Base-by-base conservation (phyloP, 2,329 filamentous ascomycete genomes). In the Shiraia sp. region DNA sequence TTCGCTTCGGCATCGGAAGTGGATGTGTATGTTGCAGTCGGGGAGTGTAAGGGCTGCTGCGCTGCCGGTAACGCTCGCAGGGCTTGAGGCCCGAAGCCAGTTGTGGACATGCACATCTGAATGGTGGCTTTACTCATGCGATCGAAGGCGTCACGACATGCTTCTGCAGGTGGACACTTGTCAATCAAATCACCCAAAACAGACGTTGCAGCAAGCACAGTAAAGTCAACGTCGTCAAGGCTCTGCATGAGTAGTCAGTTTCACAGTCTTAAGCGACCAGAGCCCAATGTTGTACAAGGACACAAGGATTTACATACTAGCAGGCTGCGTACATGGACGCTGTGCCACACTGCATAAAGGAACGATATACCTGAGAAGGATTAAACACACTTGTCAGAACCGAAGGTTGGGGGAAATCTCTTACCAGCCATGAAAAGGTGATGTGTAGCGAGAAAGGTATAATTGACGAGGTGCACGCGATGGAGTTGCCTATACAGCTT, bases 211-310 rank as follows among this genome's bases (percentile, higher is more conserved):
- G 91, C 90, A 34, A 96, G 77, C 7, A 97, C 88, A 1, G 92
- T 97, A 59, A 96, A 96, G 66, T 97, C 92, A n/a, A 97, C 90
- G 66, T 97, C 92, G 61, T 97, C 91, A 73, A 96, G 87, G 6
- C 87, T 88, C 77, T 79, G 53, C 45, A 45, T 47, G 44, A 42
- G 34, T 36, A 27, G 36, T 56, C 48, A 56, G 47, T 42, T 33
- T 23, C 22, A 31, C 33, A 23, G 37, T 43, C 14, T 40, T 31
- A 42, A 5, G 23, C 8, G 24, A 14, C 33, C 9, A 15, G 36
- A 34, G 38, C 42, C 36, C 22, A 25, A 27, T 27, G 42, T 53
- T 36, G 46, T 41, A 54, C 49, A 51, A 37, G 16, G n/a, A 35
- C 26, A 23, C 16, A 34, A 25, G 16, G 17, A 22, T 17, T 23